Evolutionary conservation across 805 yeast genomes (phyloP), one percentile per base, ranked within the genome.

Genomic region (Candida coquimbonensis): DNA sequence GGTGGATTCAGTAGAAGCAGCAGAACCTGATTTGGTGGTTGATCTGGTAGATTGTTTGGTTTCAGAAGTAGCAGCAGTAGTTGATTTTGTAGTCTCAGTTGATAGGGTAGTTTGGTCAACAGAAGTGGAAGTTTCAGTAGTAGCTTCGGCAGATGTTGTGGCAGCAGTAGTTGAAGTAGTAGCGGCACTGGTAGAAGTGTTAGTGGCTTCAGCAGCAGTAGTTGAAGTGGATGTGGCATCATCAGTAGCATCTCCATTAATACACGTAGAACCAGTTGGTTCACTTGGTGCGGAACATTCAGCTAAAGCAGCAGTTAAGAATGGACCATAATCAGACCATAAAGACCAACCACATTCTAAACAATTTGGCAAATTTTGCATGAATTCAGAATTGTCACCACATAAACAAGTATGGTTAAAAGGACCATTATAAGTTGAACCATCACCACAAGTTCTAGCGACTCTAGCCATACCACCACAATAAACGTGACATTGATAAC

Each of bases 281-380:
- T 52, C 31, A 60, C 49, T 19, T 54, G 45, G 36, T 51, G 24
- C 49, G 33, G 46, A 44, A 53, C 67, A 64, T 24, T 42, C 59
- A 29, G 47, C 53, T 41, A 63, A 46, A 14, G 65, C 59, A 25
- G 52, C 45, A 2, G 56, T 40, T 33, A 64, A 48, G 51, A 47
- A 62, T 0, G 45, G n/a, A 26, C 57, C 58, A 49, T 64, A 64
- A 46, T 62, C 59, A 14, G 53, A 40, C 63, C 63, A 64, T 40
- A 65, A 46, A 50, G 66, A 59, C 68, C 67, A 64, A 42, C 68
- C 69, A 55, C 69, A 65, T 32, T 58, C 63, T 36, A 63, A 50
- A 55, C 69, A 65, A 7, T 43, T 54, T 16, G 52, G 52, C 32
- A 46, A 44, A 5, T 24, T 24, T 25, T 39, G 11, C 12, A 29